These are phyloP conservation scores for Ophiocordyceps robertsii DNA, from an alignment of 2,329 filamentous ascomycete genomes.

Conservation along the genomic window DNA sequence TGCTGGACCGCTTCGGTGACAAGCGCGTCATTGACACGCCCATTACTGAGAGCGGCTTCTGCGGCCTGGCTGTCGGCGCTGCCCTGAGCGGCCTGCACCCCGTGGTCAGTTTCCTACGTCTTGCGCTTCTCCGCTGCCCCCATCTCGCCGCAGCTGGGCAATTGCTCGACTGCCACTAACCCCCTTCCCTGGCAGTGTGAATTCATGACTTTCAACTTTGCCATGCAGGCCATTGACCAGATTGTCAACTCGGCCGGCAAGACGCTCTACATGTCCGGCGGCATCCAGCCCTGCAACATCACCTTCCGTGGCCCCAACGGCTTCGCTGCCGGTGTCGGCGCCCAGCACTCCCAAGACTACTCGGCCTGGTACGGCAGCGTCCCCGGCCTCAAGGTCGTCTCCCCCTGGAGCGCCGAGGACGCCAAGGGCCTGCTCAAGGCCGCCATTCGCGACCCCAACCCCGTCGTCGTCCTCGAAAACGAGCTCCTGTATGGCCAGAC, in stretches of 20 bases:
- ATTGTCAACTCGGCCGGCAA: slow-evolving; percentile 98
- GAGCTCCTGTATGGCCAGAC: slow-evolving; percentile 83
- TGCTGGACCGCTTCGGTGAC: slow-evolving; percentile 92
- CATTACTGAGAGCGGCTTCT: slow-evolving; percentile 95
- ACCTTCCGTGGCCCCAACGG: slow-evolving; percentile 99
- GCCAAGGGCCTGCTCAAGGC: slow-evolving; percentile 97
- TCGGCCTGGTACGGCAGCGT: slow-evolving; percentile 98
- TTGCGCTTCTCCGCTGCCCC: background rate
- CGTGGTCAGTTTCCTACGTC: slow-evolving; percentile 52
- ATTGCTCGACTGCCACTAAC: background rate
- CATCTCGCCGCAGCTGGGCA: background rate
- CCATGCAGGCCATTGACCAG: slow-evolving; percentile 99
- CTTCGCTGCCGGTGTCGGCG: slow-evolving; percentile 87
- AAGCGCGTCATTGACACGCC: slow-evolving; percentile 96
- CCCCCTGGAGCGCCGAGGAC: slow-evolving; percentile 93
- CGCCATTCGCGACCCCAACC: slow-evolving; percentile 95
- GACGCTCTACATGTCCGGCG: slow-evolving; percentile 99
- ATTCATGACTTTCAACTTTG: slow-evolving; percentile 99
- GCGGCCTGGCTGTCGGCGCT: slow-evolving; percentile 84
- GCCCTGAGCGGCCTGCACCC: slow-evolving; percentile 90
- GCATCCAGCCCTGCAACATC: slow-evolving; percentile 98
- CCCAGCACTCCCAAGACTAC: slow-evolving; percentile 98
- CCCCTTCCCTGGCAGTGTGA: slow-evolving; percentile 52
- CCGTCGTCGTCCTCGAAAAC: slow-evolving; percentile 82
- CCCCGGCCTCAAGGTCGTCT: slow-evolving; percentile 91